Evolutionary conservation across 192 early-diverging fungal species (phyloP).

Genomic region (Neocallimastix lanati): DNA sequence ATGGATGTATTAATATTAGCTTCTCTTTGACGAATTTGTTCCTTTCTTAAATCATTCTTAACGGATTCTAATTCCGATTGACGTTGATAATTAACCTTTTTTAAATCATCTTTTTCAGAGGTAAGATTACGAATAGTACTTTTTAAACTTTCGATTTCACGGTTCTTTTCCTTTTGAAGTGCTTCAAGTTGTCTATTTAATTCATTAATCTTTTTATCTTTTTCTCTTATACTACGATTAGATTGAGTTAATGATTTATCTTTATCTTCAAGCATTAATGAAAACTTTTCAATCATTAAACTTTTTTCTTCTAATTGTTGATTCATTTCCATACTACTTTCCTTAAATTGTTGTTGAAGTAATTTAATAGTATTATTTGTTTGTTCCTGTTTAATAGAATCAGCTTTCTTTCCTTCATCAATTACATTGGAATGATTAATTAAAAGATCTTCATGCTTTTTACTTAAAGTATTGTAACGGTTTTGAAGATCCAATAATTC

Average conservation of each 20-base stretch:
- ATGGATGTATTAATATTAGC: neutral
- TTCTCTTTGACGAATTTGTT: neutral
- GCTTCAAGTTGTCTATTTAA: neutral
- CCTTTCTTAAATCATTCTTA: neutral
- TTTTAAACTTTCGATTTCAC: neutral
- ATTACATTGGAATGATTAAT: neutral
- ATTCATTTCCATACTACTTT: neutral
- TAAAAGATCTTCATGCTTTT: neutral
- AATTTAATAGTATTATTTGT: neutral
- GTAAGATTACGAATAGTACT: neutral
- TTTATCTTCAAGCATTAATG: neutral
- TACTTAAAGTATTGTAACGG: neutral
- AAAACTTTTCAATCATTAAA: neutral
- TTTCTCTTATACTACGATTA: neutral
- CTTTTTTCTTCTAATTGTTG: neutral
- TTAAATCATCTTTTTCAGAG: neutral
- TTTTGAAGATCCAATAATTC: neutral
- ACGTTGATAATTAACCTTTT: neutral
- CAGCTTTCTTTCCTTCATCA: neutral
- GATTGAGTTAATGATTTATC: neutral
- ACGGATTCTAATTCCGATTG: neutral
- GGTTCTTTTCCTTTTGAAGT: neutral
- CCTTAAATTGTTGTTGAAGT: neutral
- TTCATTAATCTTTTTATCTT: neutral
- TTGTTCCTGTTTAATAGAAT: neutral